These are phyloP conservation scores for Umbelopsis isabellina DNA, from an alignment of 192 early-diverging fungal species.

Conservation along the genomic window DNA sequence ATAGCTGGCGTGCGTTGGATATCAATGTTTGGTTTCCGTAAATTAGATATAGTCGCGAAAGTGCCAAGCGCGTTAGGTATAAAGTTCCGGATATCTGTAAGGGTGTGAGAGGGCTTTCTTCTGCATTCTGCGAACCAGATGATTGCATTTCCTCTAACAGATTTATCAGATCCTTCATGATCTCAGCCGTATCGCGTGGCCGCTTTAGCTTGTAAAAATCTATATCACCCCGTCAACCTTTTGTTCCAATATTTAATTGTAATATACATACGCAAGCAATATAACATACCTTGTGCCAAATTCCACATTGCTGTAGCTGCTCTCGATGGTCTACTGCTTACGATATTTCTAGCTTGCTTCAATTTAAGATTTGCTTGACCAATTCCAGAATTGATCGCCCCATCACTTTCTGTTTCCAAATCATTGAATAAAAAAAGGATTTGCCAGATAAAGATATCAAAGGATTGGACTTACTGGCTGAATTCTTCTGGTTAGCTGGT, in stretches of 20 bases:
- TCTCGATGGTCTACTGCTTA: slow-evolving; percentile 38
- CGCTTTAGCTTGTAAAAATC: slow-evolving; percentile 40
- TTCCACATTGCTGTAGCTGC: slow-evolving; percentile 42
- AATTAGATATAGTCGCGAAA: slow-evolving; percentile 43
- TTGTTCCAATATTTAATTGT: background rate
- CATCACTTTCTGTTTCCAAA: background rate
- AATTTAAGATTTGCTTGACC: slow-evolving; percentile 9
- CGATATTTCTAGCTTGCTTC: slow-evolving; percentile 33
- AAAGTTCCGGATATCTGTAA: slow-evolving; percentile 41
- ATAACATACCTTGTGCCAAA: slow-evolving; percentile 41
- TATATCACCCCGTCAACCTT: slow-evolving; percentile 2
- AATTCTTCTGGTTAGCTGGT: background rate
- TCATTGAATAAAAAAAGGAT: background rate
- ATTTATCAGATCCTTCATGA: slow-evolving; percentile 37
- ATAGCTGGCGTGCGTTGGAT: slow-evolving; percentile 24
- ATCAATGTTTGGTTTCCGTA: slow-evolving; percentile 24
- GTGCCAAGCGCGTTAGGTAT: slow-evolving; percentile 41
- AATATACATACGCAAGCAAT: background rate
- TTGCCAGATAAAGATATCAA: background rate
- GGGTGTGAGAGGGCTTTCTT: slow-evolving; percentile 28
- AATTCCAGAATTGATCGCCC: background rate
- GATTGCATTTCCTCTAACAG: slow-evolving; percentile 27
- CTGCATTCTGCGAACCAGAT: background rate
- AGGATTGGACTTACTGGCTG: slow-evolving; percentile 20
- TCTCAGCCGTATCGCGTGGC: slow-evolving; percentile 36